Conservation (phyloP, 345 rosid species). For the Hevea brasiliensis region DNA sequence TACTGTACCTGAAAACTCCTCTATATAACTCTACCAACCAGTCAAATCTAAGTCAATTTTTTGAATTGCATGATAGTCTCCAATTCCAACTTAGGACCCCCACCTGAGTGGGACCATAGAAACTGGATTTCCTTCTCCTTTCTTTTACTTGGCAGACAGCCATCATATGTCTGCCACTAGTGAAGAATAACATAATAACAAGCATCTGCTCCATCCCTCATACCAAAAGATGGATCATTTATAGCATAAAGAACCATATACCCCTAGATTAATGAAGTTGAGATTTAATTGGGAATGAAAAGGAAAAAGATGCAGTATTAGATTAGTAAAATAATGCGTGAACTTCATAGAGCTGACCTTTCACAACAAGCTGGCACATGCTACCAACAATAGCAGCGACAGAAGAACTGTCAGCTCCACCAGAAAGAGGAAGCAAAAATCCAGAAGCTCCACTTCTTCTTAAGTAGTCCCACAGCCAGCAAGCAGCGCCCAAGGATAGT, state of each 20-base stretch:
- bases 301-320: neutral
- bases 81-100: neutral
- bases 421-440: constrained; percentile 96
- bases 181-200: too few relatives aligned
- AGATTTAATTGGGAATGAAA: neutral
- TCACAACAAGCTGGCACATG: constrained; percentile 97
- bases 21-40: neutral
- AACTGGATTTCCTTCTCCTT: neutral
- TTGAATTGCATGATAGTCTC: neutral
- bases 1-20: neutral
- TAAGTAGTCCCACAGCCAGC: constrained; percentile 98
- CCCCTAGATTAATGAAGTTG: too few relatives aligned
- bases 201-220: neutral
- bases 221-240: neutral
- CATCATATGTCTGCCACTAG: neutral
- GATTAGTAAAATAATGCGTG: neutral
- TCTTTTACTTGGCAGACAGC: neutral
- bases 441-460: constrained; percentile 99
- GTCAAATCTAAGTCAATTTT: too few relatives aligned
- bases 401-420: constrained; percentile 94
- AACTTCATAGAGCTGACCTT: constrained; percentile 46
- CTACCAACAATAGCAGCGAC: constrained; percentile 99
- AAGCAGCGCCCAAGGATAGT: constrained; percentile 92
- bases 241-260: neutral
- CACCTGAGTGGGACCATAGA: neutral